phyloP scores from a whole-genome alignment of 2,329 filamentous ascomycete genomes.

The Trichocomaceae sp. region DNA sequence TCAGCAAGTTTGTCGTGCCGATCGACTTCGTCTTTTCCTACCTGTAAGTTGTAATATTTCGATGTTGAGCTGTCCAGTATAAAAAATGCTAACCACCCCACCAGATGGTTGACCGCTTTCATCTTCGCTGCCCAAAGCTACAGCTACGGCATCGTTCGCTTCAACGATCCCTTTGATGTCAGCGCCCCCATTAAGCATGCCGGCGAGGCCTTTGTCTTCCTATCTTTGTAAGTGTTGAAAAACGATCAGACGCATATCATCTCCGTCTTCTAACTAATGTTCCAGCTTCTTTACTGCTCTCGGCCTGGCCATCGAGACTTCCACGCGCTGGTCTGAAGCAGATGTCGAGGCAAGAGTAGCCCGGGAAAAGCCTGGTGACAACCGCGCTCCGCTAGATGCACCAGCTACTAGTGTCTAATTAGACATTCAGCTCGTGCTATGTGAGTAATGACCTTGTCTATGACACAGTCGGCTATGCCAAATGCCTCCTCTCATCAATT shows the following conservation, averaged over 20 bases:
- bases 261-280: not conserved
- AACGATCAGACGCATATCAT: not conserved
- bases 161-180: slow-evolving; percentile 27
- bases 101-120: slow-evolving; percentile 43
- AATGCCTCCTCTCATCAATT: not conserved
- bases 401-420: slow-evolving; percentile 5
- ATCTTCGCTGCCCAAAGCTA: slow-evolving; percentile 45
- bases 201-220: slow-evolving; percentile 40
- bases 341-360: slow-evolving; percentile 18
- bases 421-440: not conserved
- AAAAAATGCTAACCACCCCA: not conserved
- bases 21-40: slow-evolving; percentile 44
- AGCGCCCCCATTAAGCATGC: slow-evolving; percentile 35
- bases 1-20: slow-evolving; percentile 32
- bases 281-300: slow-evolving; percentile 38
- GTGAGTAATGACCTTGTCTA: not conserved
- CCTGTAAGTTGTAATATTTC: slow-evolving; percentile 27
- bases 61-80: not conserved
- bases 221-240: slow-evolving; percentile 37
- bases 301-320: slow-evolving; percentile 33
- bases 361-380: slow-evolving; percentile 21
- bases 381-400: slow-evolving; percentile 14
- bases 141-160: slow-evolving; percentile 25
- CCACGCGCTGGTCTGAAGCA: slow-evolving; percentile 24
- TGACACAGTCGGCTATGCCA: not conserved